Conservation (phyloP, 208 protist species). For the Acanthamoeba culbertsoni region DNA sequence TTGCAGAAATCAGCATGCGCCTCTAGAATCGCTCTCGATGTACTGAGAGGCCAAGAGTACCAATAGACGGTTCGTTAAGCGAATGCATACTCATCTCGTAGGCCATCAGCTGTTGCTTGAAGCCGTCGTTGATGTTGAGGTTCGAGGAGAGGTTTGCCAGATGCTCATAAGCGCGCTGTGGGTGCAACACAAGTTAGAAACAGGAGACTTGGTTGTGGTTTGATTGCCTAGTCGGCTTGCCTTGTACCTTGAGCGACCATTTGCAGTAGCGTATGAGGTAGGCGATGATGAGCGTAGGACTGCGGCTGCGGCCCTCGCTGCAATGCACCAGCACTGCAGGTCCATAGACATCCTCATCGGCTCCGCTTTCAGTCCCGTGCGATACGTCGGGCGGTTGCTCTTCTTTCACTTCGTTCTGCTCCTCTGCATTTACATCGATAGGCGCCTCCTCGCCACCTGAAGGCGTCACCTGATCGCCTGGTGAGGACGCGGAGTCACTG, state of each 20-base stretch:
- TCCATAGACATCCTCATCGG: background rate
- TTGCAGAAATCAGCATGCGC: background rate
- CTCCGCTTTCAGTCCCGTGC: background rate
- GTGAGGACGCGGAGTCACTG: no score
- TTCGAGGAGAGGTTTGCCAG: background rate
- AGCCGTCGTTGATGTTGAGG: background rate
- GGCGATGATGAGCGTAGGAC: background rate
- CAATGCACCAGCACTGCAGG: background rate
- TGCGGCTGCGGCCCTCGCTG: background rate
- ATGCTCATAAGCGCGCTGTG: background rate
- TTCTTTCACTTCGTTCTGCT: no score
- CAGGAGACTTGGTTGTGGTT: background rate
- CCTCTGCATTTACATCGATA: no score
- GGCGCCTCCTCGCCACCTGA: no score
- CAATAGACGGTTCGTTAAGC: background rate
- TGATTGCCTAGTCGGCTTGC: background rate
- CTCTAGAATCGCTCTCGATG: no score
- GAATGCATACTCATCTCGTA: background rate
- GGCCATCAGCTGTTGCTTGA: background rate
- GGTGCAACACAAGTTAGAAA: no score
- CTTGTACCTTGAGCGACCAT: background rate
- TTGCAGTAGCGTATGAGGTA: background rate
- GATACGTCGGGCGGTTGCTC: no score
- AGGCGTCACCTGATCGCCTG: background rate
- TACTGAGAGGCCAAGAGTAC: no score